These are phyloP conservation scores for Arabis alpina DNA, from an alignment of 345 rosid species.

Conservation along the genomic window DNA sequence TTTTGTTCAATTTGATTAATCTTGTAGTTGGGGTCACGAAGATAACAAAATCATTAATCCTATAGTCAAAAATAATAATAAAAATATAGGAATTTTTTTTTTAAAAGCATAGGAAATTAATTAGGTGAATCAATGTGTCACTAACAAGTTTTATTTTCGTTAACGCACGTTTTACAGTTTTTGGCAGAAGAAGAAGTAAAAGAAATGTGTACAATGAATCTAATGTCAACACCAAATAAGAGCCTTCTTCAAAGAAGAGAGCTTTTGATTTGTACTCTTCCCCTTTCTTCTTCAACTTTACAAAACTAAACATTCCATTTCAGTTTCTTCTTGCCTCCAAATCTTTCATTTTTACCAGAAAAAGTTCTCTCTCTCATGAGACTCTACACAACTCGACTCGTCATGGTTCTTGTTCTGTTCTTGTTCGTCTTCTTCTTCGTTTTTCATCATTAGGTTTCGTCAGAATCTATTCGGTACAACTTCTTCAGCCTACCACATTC, in stretches of 20 bases:
- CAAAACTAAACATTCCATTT: constrained; percentile 15
- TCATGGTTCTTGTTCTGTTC: constrained; percentile 20
- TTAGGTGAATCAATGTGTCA: background rate
- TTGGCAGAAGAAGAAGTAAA: constrained; percentile 23
- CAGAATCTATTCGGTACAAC: constrained; percentile 84
- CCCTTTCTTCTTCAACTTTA: constrained; percentile 31
- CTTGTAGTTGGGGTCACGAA: too few relatives aligned
- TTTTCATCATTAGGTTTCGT: constrained; percentile 29
- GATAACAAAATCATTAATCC: background rate
- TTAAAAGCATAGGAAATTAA: background rate
- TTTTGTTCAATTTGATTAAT: too few relatives aligned
- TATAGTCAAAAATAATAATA: background rate
- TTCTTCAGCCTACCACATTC: constrained; percentile 80
- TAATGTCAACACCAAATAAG: constrained; percentile 42
- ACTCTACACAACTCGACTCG: background rate
- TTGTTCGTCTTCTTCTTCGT: constrained; percentile 19
- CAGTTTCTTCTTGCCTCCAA: constrained; percentile 29
- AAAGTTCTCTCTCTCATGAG: background rate
- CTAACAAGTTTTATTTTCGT: background rate
- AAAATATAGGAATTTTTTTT: too few relatives aligned
- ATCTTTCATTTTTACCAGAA: constrained; percentile 23
- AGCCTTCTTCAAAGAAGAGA: constrained; percentile 18
- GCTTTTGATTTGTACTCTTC: constrained; percentile 34
- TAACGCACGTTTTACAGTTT: background rate
- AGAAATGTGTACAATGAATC: constrained; percentile 38